A percentile compares a stretch with the other conserved stretches of the same genome.
These are phyloP conservation scores for Garcileccinum viscosum DNA, from an alignment of 1,284 basidiomycete species.

Conservation along the genomic window DNA sequence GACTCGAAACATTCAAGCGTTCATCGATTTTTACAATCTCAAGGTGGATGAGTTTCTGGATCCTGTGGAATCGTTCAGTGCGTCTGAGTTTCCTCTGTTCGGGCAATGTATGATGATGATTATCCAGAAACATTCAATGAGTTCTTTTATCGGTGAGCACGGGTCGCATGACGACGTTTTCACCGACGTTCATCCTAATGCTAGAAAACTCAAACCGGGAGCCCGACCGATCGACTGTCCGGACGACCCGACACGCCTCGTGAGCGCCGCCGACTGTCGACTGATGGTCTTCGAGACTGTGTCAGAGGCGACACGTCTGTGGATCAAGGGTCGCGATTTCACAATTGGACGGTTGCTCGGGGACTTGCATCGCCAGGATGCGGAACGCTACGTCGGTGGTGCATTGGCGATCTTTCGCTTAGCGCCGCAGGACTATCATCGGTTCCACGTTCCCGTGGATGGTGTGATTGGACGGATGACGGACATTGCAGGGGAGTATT, in stretches of 20 bases:
- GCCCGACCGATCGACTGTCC: slow-evolving; percentile 82
- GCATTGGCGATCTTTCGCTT: slow-evolving; percentile 86
- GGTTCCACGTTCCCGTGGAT: slow-evolving; percentile 93
- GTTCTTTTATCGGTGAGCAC: slow-evolving; percentile 76
- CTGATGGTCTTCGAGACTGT: slow-evolving; percentile 93
- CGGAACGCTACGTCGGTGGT: slow-evolving; percentile 77
- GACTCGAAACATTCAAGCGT: slow-evolving; percentile 82
- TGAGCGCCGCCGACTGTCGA: slow-evolving; percentile 92
- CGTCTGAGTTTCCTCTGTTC: slow-evolving; percentile 31
- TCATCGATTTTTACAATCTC: slow-evolving; percentile 91
- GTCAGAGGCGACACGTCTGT: slow-evolving; percentile 83
- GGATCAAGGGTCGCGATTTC: slow-evolving; percentile 98
- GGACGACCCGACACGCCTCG: slow-evolving; percentile 77
- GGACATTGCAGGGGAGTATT: slow-evolving; percentile 86
- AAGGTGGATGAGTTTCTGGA: slow-evolving; percentile 84
- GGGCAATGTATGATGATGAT: background rate
- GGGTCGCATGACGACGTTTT: background rate
- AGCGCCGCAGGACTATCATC: slow-evolving; percentile 97
- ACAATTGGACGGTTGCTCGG: slow-evolving; percentile 82
- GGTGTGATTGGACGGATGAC: slow-evolving; percentile 84
- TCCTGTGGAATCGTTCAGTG: slow-evolving; percentile 84
- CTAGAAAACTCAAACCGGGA: slow-evolving; percentile 83
- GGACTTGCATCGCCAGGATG: slow-evolving; percentile 72
- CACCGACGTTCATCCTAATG: slow-evolving; percentile 41
- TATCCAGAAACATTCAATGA: slow-evolving; percentile 84